Conservation (phyloP, 192 early-diverging fungal species). For the Phycomyces nitens region DNA sequence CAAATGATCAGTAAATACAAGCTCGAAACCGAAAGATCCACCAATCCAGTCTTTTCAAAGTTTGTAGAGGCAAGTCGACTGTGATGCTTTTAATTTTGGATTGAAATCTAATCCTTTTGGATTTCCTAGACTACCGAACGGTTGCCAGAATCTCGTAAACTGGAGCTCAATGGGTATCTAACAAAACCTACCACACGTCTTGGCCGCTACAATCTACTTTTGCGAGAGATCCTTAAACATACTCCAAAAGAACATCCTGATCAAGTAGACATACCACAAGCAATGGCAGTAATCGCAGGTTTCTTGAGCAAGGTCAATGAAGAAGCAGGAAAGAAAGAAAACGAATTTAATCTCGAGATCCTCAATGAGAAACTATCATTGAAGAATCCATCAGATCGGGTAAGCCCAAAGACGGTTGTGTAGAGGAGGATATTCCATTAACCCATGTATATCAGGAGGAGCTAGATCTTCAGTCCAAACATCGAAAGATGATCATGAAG, state of each 20-base stretch:
- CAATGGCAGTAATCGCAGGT: slow-evolving; percentile 65
- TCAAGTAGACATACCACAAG: slow-evolving; percentile 63
- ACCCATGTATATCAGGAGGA: slow-evolving; percentile 59
- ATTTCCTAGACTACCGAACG: slow-evolving; percentile 39
- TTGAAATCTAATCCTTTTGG: background rate
- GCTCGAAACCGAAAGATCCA: slow-evolving; percentile 74
- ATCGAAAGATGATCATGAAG: slow-evolving; percentile 72
- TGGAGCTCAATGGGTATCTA: slow-evolving; percentile 84
- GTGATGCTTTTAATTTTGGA: background rate
- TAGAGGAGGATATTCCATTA: too few species aligned
- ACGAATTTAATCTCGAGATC: slow-evolving; percentile 76
- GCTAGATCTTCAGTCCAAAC: slow-evolving; percentile 66
- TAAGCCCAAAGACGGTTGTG: background rate
- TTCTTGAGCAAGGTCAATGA: slow-evolving; percentile 79
- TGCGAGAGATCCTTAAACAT: slow-evolving; percentile 78
- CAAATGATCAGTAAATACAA: slow-evolving; percentile 79
- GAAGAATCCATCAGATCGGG: slow-evolving; percentile 28
- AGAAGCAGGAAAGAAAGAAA: slow-evolving; percentile 87
- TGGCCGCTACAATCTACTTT: slow-evolving; percentile 80
- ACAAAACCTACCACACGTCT: slow-evolving; percentile 83
- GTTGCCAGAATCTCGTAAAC: slow-evolving; percentile 73
- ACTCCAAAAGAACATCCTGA: slow-evolving; percentile 82
- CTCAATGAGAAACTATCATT: slow-evolving; percentile 66
- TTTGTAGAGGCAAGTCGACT: slow-evolving; percentile 65
- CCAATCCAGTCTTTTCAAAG: slow-evolving; percentile 60